Evolutionary conservation across 2,329 filamentous ascomycete genomes (phyloP).

Genomic region (Colletotrichum tropicicola): DNA sequence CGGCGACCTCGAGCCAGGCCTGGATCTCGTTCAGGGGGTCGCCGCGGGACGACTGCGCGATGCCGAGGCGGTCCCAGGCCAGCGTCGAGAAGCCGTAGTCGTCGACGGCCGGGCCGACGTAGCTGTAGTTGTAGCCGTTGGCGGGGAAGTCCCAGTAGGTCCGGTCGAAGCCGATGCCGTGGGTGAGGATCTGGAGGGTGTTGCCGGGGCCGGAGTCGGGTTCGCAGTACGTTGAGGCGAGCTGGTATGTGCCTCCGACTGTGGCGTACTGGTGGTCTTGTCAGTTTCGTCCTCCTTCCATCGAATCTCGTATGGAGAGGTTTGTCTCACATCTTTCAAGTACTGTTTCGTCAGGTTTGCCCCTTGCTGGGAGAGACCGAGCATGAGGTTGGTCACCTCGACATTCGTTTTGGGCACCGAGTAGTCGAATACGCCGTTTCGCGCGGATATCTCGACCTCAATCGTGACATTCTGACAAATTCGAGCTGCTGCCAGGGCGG

Average conservation of each 20-base stretch:
- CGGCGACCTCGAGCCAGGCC: constrained; percentile 64
- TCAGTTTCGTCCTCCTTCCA: not conserved
- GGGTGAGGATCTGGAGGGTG: constrained; percentile 50
- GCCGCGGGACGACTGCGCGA: constrained; percentile 65
- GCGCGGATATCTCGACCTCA: constrained; percentile 61
- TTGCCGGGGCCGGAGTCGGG: constrained; percentile 55
- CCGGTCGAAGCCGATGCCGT: constrained; percentile 49
- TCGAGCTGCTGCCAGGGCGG: constrained; percentile 42
- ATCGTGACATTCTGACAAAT: constrained; percentile 61
- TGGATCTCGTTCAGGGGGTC: constrained; percentile 70
- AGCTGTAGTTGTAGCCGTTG: constrained; percentile 70
- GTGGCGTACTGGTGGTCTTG: constrained; percentile 50
- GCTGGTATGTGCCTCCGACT: constrained; percentile 61
- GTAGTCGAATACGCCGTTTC: constrained; percentile 62
- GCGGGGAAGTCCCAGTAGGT: constrained; percentile 70
- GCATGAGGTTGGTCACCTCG: constrained; percentile 64
- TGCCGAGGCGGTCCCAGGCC: constrained; percentile 69
- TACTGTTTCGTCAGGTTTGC: constrained; percentile 56
- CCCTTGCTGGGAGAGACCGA: constrained; percentile 58
- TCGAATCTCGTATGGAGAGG: not conserved
- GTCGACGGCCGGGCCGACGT: constrained; percentile 63
- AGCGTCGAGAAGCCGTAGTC: constrained; percentile 67
- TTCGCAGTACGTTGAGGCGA: constrained; percentile 69
- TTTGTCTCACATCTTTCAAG: constrained; percentile 50
- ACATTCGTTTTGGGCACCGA: constrained; percentile 59